Conservation (phyloP, 2,329 filamentous ascomycete genomes). For the Chaetomiaceae sp. region DNA sequence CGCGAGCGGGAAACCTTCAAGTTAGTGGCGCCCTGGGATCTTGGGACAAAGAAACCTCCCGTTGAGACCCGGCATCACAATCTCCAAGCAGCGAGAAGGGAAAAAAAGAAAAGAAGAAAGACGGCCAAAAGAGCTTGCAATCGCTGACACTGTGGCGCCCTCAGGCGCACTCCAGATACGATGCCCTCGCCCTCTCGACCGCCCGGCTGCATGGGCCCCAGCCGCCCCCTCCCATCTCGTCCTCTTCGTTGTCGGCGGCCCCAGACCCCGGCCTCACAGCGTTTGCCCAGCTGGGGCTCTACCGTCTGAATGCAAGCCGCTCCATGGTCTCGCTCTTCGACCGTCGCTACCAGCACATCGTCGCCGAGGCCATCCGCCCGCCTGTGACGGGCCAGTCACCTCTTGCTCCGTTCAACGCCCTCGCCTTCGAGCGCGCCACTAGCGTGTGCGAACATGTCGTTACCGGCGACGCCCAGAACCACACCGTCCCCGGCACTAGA, state of each 20-base stretch:
- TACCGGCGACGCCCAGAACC: background rate
- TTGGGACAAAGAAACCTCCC: too few species aligned
- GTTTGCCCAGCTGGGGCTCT: constrained; percentile 45
- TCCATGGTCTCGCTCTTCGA: constrained; percentile 50
- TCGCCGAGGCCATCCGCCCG: constrained; percentile 46
- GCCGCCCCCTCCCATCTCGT: constrained; percentile 10
- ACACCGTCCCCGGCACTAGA: constrained; percentile 7
- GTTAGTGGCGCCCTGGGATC: constrained; percentile 15
- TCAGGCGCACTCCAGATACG: constrained; percentile 17
- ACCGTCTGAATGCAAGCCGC: constrained; percentile 39
- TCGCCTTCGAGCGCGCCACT: constrained; percentile 14
- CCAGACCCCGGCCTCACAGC: constrained; percentile 41
- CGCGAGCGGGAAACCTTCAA: constrained; percentile 27
- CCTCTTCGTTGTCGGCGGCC: constrained; percentile 18
- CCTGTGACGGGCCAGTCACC: too few species aligned
- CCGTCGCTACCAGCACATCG: constrained; percentile 41
- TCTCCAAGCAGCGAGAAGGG: too few species aligned
- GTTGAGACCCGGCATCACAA: too few species aligned
- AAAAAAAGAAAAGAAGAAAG: too few species aligned
- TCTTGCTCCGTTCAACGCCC: too few species aligned
- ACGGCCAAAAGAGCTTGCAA: too few species aligned
- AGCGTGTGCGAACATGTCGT: constrained; percentile 32
- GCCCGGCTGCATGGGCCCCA: constrained; percentile 9
- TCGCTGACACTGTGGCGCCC: too few species aligned
- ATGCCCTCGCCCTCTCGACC: constrained; percentile 21